These are phyloP conservation scores for Acanthamoeba royreba DNA, from an alignment of 208 protist genomes.

Conservation along the genomic window DNA sequence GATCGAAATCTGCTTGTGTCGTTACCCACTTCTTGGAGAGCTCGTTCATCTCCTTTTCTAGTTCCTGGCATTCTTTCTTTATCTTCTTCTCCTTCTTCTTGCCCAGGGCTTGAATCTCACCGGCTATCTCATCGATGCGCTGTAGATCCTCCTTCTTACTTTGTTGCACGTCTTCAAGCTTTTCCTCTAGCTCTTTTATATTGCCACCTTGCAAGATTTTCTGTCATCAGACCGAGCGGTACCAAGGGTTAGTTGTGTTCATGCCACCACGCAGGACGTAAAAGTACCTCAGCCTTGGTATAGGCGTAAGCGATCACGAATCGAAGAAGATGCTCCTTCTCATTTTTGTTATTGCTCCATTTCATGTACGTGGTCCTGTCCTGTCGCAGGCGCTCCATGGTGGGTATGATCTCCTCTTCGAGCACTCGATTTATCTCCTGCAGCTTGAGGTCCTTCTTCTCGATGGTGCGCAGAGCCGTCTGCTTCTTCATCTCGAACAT, in stretches of 20 bases:
- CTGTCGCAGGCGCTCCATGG: conserved; percentile 82
- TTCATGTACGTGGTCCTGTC: conserved; percentile 80
- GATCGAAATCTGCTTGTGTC: neutral
- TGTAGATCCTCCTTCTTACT: conserved; percentile 55
- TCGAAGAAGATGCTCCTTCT: conserved; percentile 76
- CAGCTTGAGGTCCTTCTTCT: conserved; percentile 99
- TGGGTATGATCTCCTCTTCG: conserved; percentile 87
- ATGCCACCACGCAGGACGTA: neutral
- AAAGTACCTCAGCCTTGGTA: neutral
- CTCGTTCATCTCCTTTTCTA: conserved; percentile 41
- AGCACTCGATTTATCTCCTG: conserved; percentile 94
- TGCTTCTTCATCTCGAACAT: conserved; percentile 98
- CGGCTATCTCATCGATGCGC: conserved; percentile 72
- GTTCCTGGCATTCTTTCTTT: conserved; percentile 34
- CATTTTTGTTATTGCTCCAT: conserved; percentile 69
- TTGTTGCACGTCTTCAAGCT: neutral
- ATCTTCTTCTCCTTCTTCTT: conserved; percentile 55
- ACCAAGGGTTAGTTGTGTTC: neutral
- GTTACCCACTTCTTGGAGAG: conserved; percentile 71
- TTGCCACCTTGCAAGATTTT: conserved; percentile 6
- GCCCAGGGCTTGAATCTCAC: conserved; percentile 73
- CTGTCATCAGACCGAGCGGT: neutral
- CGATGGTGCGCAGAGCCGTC: conserved; percentile 94
- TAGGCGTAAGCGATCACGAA: conserved; percentile 82
- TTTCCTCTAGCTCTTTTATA: neutral